These are phyloP conservation scores for Aspergillus campestris DNA, from an alignment of 495 filamentous ascomycete genomes.

Conservation along the genomic window DNA sequence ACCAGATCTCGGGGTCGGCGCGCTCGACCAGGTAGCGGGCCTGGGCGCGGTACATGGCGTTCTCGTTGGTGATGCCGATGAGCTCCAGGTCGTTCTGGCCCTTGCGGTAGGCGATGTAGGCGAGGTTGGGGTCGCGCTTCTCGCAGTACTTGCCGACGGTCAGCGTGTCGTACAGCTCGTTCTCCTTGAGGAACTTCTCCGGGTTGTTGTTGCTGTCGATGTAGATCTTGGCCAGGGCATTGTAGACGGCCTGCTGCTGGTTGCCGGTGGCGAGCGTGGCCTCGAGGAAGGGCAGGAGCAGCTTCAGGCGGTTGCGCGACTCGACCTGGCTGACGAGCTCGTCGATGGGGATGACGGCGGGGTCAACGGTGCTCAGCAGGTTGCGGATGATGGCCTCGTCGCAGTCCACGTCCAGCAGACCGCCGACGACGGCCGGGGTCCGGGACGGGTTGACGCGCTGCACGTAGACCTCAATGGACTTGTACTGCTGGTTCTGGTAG, in stretches of 20 bases:
- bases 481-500: conserved; percentile 99
- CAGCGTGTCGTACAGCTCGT: conserved; percentile 91
- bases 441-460: conserved; percentile 94
- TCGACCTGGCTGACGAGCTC: conserved; percentile 95
- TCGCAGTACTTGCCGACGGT: conserved; percentile 97
- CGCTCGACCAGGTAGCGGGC: conserved; percentile 91
- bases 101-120: conserved; percentile 92
- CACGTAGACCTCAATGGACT: conserved; percentile 99
- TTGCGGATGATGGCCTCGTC: conserved; percentile 94
- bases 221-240: conserved; percentile 98
- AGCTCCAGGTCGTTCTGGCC: conserved; percentile 96
- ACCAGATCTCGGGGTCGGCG: conserved; percentile 85
- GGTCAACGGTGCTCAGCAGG: conserved; percentile 79
- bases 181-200: conserved; percentile 97
- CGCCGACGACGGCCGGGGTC: conserved; percentile 90
- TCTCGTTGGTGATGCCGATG: conserved; percentile 97
- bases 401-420: conserved; percentile 93
- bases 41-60: conserved; percentile 97
- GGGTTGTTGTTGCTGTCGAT: conserved; percentile 99
- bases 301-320: conserved; percentile 87
- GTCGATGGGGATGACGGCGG: conserved; percentile 83
- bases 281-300: conserved; percentile 94
- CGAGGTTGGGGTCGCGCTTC: conserved; percentile 95
- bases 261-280: conserved; percentile 83
- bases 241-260: conserved; percentile 96